phyloP scores from a whole-genome alignment of 2,329 filamentous ascomycete species.

The Thielaviopsis populi region DNA sequence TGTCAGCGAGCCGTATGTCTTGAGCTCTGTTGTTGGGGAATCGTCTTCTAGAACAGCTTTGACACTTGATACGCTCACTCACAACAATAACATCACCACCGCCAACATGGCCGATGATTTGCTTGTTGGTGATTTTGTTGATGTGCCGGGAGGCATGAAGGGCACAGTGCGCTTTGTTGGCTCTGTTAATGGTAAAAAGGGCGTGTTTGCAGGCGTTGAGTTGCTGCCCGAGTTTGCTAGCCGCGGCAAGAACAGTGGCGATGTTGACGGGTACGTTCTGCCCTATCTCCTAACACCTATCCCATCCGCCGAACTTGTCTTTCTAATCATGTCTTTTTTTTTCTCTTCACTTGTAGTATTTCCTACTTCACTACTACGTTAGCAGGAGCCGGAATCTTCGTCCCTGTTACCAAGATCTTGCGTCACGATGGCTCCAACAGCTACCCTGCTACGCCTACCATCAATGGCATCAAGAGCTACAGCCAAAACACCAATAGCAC shows the following conservation, averaged over 20 bases:
- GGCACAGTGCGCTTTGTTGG: conserved; percentile 84
- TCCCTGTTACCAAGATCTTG: conserved; percentile 68
- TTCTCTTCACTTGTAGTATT: conserved; percentile 28
- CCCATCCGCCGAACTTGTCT: not conserved
- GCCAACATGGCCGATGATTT: conserved; percentile 31
- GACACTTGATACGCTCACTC: conserved; percentile 23
- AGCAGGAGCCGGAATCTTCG: conserved; percentile 79
- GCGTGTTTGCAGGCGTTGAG: conserved; percentile 84
- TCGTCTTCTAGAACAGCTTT: conserved; percentile 20
- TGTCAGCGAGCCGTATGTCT: conserved; percentile 48
- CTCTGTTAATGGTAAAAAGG: conserved; percentile 72
- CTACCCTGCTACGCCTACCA: conserved; percentile 50
- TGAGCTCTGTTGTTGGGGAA: conserved; percentile 30
- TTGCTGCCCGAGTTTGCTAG: conserved; percentile 64
- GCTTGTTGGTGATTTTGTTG: conserved; percentile 67
- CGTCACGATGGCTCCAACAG: conserved; percentile 47
- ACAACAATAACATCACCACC: conserved; percentile 20
- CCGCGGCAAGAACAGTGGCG: conserved; percentile 87
- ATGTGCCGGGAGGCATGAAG: conserved; percentile 85
- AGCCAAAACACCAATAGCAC: conserved; percentile 44
- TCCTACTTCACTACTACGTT: conserved; percentile 70
- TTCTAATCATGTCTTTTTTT: not conserved
- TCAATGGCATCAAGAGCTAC: conserved; percentile 37
- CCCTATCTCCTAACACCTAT: not conserved
- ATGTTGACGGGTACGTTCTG: conserved; percentile 70